These are phyloP conservation scores for Leccinum huronense DNA, from an alignment of 1,284 basidiomycete species.

Conservation along the genomic window DNA sequence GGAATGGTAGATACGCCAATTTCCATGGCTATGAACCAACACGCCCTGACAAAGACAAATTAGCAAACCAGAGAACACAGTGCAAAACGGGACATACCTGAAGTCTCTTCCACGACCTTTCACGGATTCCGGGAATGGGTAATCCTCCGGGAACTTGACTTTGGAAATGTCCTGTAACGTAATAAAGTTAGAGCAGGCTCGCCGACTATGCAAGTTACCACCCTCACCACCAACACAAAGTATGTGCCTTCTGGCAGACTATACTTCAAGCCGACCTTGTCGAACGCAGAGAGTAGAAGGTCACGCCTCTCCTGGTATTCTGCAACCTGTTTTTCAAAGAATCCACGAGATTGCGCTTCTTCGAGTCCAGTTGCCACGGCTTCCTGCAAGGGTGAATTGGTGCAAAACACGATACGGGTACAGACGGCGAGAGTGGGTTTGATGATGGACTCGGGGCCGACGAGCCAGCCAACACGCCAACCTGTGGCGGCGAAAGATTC, in stretches of 20 bases:
- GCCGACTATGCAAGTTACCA: background rate
- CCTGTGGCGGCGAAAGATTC: constrained; percentile 98
- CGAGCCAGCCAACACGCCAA: constrained; percentile 97
- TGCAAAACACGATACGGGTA: constrained; percentile 94
- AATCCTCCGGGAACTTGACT: constrained; percentile 81
- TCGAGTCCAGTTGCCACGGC: constrained; percentile 87
- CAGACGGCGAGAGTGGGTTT: constrained; percentile 85
- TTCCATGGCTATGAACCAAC: constrained; percentile 89
- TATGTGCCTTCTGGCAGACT: constrained; percentile 87
- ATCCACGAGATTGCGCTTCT: constrained; percentile 67
- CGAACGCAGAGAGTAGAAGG: constrained; percentile 76
- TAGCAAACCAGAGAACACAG: background rate
- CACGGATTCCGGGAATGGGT: constrained; percentile 76
- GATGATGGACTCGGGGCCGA: constrained; percentile 84
- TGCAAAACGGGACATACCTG: constrained; percentile 45
- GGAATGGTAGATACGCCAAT: constrained; percentile 90
- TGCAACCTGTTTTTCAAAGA: constrained; percentile 75
- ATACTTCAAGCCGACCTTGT: constrained; percentile 84
- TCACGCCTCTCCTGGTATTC: constrained; percentile 84
- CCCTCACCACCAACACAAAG: constrained; percentile 79
- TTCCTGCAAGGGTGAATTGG: constrained; percentile 90
- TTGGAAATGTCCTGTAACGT: constrained; percentile 71
- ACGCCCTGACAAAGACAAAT: constrained; percentile 50
- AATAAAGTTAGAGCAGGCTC: constrained; percentile 9
- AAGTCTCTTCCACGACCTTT: constrained; percentile 86